phyloP scores from a whole-genome alignment of 352 stramenopile species.

The Pythium diclinum region DNA sequence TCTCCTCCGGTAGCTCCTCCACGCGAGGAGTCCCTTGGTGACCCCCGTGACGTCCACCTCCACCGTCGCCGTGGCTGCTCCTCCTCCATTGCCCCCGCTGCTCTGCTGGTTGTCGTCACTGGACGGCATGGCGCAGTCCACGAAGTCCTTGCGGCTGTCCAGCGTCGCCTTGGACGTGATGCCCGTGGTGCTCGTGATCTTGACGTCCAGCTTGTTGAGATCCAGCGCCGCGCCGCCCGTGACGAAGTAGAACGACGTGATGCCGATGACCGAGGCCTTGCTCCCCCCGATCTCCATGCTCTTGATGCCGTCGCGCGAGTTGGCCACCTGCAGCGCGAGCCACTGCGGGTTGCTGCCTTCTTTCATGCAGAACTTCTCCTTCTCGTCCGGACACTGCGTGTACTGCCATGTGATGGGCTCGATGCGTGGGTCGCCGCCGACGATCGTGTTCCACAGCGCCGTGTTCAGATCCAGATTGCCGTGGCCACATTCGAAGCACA shows the following conservation, averaged over 20 bases:
- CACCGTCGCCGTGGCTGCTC: conserved; percentile 1
- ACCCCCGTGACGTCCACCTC: conserved; percentile 14
- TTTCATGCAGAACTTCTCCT: conserved; percentile 67
- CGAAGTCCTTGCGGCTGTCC: conserved; percentile 4
- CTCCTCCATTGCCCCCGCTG: not conserved
- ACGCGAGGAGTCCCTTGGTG: conserved; percentile 9
- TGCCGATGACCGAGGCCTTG: conserved; percentile 39
- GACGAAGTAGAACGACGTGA: conserved; percentile 20
- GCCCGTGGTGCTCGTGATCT: conserved; percentile 14
- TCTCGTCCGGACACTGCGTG: conserved; percentile 52
- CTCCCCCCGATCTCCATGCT: conserved; percentile 47
- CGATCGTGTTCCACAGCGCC: conserved; percentile 48
- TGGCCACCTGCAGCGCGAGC: conserved; percentile 59
- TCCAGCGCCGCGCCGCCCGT: not conserved
- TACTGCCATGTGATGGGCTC: conserved; percentile 58
- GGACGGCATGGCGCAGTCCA: conserved; percentile 15
- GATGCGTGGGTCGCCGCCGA: conserved; percentile 49
- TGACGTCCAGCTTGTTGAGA: conserved; percentile 10
- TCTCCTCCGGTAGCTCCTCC: conserved; percentile 9
- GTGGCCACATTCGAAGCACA: conserved; percentile 63
- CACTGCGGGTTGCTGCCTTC: conserved; percentile 63
- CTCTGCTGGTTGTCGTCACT: conserved; percentile 12
- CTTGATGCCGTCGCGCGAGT: conserved; percentile 46
- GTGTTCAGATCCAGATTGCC: conserved; percentile 67
- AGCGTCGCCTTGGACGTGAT: conserved; percentile 19